These are phyloP conservation scores for Echites panduratus DNA, from an alignment of 257 asterid species.

Conservation along the genomic window DNA sequence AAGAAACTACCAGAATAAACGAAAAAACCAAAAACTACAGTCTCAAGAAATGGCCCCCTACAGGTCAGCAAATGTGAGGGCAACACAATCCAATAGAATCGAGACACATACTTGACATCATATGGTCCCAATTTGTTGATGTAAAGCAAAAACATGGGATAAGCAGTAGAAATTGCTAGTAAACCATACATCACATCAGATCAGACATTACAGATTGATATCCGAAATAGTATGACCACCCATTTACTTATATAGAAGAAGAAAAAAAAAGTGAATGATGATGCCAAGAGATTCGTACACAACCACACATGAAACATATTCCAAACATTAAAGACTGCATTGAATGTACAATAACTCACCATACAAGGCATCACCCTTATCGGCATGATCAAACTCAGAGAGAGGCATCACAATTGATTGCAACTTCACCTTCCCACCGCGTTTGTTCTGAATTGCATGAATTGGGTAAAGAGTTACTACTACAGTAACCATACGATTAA, in stretches of 20 bases:
- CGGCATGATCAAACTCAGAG: conserved; percentile 64
- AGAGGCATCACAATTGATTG: conserved; percentile 63
- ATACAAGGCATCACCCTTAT: conserved; percentile 78
- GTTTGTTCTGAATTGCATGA: conserved; percentile 22
- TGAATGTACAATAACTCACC: conserved; percentile 29
- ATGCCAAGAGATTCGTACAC: neutral
- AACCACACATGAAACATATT: neutral
- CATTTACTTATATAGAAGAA: conserved; percentile 8
- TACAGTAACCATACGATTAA: neutral
- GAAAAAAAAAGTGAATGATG: too few relatives aligned
- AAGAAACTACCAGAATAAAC: neutral
- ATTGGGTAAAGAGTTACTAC: neutral
- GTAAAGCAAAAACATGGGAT: conserved; percentile 23
- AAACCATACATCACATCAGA: neutral
- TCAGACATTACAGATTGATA: neutral
- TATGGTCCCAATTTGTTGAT: conserved; percentile 26
- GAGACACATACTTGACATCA: neutral
- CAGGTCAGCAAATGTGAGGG: neutral
- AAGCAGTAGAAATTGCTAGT: conserved; percentile 7
- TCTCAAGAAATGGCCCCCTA: neutral
- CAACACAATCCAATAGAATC: neutral
- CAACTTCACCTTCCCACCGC: conserved; percentile 74
- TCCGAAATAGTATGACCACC: conserved; percentile 15
- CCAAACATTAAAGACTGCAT: neutral
- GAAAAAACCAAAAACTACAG: neutral